A percentile compares a stretch with the other conserved stretches of the same genome.
Evolutionary conservation across 176 grass and related monocot species (phyloP).

Genomic region (Cenchrus fungigraminus): DNA sequence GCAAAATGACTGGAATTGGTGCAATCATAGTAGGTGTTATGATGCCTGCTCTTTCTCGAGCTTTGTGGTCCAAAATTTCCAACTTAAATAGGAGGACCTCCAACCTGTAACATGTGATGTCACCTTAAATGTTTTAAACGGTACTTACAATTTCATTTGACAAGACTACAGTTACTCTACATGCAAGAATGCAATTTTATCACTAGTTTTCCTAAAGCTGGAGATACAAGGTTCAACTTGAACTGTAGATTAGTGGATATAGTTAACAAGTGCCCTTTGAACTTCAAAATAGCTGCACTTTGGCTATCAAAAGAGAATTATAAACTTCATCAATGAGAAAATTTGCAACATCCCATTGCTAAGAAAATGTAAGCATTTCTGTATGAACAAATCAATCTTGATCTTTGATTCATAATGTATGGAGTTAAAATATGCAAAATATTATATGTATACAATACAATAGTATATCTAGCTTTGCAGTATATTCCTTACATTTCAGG

Average conservation of each 20-base stretch:
- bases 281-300: background rate
- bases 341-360: background rate
- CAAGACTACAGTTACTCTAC: background rate
- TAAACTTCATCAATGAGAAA: background rate
- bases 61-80: conserved; percentile 92
- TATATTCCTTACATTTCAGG: conserved; percentile 81
- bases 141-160: conserved; percentile 1
- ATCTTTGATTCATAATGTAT: background rate
- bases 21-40: conserved; percentile 67
- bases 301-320: background rate
- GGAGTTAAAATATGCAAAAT: background rate
- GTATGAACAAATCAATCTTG: background rate
- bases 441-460: background rate
- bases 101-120: conserved; percentile 58
- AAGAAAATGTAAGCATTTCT: background rate
- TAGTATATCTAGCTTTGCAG: conserved; percentile 25
- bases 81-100: conserved; percentile 92
- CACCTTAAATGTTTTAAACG: background rate
- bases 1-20: conserved; percentile 83
- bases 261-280: background rate
- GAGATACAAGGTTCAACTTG: background rate
- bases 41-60: conserved; percentile 88
- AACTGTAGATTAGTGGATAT: background rate
- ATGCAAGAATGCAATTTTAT: background rate
- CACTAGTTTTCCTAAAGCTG: background rate